These are phyloP conservation scores for Pueraria montana DNA, from an alignment of 306 rosid species.

Conservation along the genomic window DNA sequence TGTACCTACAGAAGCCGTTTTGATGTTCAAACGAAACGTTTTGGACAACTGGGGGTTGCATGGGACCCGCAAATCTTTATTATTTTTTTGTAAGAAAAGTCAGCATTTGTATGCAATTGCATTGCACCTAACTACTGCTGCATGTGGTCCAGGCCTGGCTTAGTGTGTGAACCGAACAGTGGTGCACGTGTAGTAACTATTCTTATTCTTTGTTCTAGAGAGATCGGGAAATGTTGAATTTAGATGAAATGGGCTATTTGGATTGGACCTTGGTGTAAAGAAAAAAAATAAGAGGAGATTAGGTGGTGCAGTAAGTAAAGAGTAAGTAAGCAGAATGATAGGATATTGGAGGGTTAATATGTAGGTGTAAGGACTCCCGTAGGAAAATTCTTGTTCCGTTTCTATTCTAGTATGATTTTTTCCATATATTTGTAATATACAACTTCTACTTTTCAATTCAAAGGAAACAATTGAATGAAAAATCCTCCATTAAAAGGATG, in stretches of 20 bases:
- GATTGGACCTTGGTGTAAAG: background rate
- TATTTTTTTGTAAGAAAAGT: slow-evolving; percentile 43
- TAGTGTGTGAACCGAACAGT: background rate
- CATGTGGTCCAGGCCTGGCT: background rate
- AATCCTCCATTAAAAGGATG: slow-evolving; percentile 36
- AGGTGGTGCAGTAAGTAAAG: slow-evolving; percentile 22
- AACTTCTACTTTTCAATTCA: slow-evolving; percentile 29
- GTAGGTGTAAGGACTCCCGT: slow-evolving; percentile 22
- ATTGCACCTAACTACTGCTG: slow-evolving; percentile 33
- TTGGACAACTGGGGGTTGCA: background rate
- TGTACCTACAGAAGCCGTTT: slow-evolving; percentile 55
- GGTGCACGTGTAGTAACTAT: slow-evolving; percentile 8
- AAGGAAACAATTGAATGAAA: slow-evolving; percentile 38
- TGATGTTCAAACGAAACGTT: slow-evolving; percentile 43
- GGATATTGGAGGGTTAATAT: slow-evolving; percentile 36
- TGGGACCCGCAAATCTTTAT: slow-evolving; percentile 29
- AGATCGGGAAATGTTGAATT: slow-evolving; percentile 15
- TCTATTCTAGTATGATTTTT: slow-evolving; percentile 49
- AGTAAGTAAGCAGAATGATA: slow-evolving; percentile 7
- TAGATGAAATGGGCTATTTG: slow-evolving; percentile 36
- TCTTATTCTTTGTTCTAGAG: slow-evolving; percentile 34
- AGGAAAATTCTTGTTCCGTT: slow-evolving; percentile 51
- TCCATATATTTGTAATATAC: slow-evolving; percentile 49
- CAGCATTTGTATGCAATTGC: slow-evolving; percentile 15
- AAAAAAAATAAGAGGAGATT: background rate